Conservation (phyloP, 805 yeast species). For the Ogataea methylovora region DNA sequence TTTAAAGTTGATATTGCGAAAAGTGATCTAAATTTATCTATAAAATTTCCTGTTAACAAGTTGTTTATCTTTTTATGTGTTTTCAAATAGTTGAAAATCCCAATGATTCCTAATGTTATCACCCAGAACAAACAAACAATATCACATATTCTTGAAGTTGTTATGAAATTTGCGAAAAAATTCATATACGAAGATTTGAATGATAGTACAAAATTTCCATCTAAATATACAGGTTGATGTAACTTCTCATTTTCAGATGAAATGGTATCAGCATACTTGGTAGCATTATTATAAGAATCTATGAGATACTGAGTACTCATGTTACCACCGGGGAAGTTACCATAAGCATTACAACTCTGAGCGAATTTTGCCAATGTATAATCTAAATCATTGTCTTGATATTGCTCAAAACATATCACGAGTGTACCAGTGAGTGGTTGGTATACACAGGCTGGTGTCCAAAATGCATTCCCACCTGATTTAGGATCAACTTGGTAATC, state of each 20-base stretch:
- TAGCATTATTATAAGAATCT: constrained; percentile 9
- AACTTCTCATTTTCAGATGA: background rate
- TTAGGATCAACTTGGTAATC: constrained; percentile 7
- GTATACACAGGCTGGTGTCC: constrained; percentile 17
- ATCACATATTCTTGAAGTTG: constrained; percentile 8
- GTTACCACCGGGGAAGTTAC: constrained; percentile 1
- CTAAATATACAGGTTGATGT: constrained; percentile 11
- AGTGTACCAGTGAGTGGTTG: constrained; percentile 19
- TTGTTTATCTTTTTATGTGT: constrained; percentile 3
- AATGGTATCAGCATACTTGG: constrained; percentile 3
- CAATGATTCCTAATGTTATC: constrained; percentile 7
- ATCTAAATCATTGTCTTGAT: background rate
- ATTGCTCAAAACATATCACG: constrained; percentile 16
- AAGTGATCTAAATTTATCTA: constrained; percentile 10
- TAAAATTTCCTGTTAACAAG: constrained; percentile 2
- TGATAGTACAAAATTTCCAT: constrained; percentile 2
- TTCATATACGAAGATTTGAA: constrained; percentile 10
- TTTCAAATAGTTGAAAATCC: constrained; percentile 11
- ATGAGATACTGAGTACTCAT: constrained; percentile 2
- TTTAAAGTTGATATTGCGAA: constrained; percentile 14
- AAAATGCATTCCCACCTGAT: constrained; percentile 9
- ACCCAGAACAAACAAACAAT: constrained; percentile 17
- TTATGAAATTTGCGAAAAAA: constrained; percentile 14
- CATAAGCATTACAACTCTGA: constrained; percentile 9
- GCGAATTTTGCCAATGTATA: constrained; percentile 5